A percentile compares a stretch with the other conserved stretches of the same genome.
Evolutionary conservation across 768 basidiomycete genomes (phyloP).

Genomic region (Gymnopilus dilepis): DNA sequence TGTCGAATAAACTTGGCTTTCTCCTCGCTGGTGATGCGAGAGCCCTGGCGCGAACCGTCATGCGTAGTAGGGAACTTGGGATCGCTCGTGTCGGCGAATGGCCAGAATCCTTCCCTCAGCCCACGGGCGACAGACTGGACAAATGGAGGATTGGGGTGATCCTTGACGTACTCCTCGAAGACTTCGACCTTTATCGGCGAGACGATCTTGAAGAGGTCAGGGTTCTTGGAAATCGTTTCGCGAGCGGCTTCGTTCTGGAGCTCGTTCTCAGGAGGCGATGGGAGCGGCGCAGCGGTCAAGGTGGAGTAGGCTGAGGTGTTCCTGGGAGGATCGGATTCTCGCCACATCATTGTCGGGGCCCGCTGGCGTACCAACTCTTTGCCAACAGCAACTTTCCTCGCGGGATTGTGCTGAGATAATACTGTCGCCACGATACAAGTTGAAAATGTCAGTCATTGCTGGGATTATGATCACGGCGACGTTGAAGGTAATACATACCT

Average conservation of each 20-base stretch:
- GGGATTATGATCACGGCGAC: conserved; percentile 13
- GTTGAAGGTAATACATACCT: conserved; percentile 16
- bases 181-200: neutral
- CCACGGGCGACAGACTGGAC: neutral
- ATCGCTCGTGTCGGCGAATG: neutral
- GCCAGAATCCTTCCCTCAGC: neutral
- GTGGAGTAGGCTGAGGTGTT: neutral
- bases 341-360: conserved; percentile 22
- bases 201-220: neutral
- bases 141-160: neutral
- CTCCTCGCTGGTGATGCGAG: too few relatives aligned
- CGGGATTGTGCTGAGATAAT: conserved; percentile 15
- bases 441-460: conserved; percentile 14
- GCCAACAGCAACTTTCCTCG: conserved; percentile 14
- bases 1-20: neutral
- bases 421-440: conserved; percentile 10
- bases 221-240: neutral
- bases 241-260: neutral
- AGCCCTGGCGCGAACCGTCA: too few relatives aligned
- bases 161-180: neutral
- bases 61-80: neutral
- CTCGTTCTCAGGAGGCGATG: neutral
- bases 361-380: conserved; percentile 23
- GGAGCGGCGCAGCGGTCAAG: neutral
- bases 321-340: conserved; percentile 25